Conservation (phyloP, 108 stramenopile species). For the Skeletonema grethae region DNA sequence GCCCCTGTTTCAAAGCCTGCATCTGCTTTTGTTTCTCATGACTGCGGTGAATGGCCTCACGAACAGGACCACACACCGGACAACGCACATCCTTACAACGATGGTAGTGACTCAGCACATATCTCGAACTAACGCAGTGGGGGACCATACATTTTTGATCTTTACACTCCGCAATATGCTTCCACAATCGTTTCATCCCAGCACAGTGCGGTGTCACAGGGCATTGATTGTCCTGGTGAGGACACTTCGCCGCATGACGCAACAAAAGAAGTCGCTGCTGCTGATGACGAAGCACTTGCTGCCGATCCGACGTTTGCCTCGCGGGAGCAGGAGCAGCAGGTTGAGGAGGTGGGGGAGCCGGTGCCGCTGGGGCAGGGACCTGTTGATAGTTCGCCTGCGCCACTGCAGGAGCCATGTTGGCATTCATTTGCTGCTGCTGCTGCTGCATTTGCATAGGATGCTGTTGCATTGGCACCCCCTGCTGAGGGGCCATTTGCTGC, state of each 20-base stretch:
- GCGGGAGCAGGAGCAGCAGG: constrained; percentile 27
- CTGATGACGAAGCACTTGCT: constrained; percentile 97
- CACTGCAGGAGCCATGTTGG: constrained; percentile 52
- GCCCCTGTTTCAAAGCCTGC: constrained; percentile 84
- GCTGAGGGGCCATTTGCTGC: constrained; percentile 22
- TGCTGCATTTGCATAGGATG: constrained; percentile 57
- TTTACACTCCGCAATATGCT: constrained; percentile 98
- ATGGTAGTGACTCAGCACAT: constrained; percentile 98
- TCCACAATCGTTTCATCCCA: constrained; percentile 98
- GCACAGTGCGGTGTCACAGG: constrained; percentile 97
- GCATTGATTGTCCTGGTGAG: constrained; percentile 91
- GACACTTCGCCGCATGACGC: constrained; percentile 99
- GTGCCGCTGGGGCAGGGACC: constrained; percentile 26
- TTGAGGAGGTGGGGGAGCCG: constrained; percentile 27
- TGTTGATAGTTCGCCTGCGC: constrained; percentile 50
- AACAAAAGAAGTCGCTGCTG: constrained; percentile 96
- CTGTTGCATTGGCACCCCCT: constrained; percentile 31
- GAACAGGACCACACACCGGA: constrained; percentile 97
- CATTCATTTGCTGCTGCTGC: constrained; percentile 70
- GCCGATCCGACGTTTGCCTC: constrained; percentile 77
- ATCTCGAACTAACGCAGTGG: constrained; percentile 97
- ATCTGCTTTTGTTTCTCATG: constrained; percentile 94
- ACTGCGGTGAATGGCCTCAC: constrained; percentile 96
- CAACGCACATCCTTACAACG: constrained; percentile 97
- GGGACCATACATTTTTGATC: constrained; percentile 96